Base-by-base conservation (phyloP, 805 yeast genomes). In the Phaffomyces opuntiae region DNA sequence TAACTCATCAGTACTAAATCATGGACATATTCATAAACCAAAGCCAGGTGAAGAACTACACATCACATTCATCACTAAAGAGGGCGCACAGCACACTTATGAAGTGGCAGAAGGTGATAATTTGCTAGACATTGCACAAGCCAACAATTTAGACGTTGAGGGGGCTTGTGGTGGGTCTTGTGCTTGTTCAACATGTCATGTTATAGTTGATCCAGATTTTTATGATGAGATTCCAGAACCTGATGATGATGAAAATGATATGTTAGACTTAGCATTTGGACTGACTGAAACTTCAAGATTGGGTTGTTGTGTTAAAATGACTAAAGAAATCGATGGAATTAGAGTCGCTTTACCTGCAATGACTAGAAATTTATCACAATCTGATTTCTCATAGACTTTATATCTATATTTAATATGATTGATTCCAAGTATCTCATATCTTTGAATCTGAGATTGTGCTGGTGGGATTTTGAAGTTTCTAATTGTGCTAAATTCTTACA, bases 131-230 rank as follows among this genome's bases (percentile, higher is more conserved):
- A 88, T 93, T 46, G 99, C 98, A 7, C 98, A 93, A 67, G 95
- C 93, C 4, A 68, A 90, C 61, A 84, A 90, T 57, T 66, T 93
- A 47, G 99, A 93, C 54, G 90, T 93, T 93, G 99, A 93, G 64
- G 96, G 87, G 39, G 99, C 99, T 0, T 93, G 99, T 67, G 99
- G 99, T 21, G 99, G 98, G 4, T 88, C 97, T 5, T 93, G 99
- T 72, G 99, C 99, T 1, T 93, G 99, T 64, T 89, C 97, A 6
- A 93, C 99, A 0, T 93, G 99, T 62, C 99, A 93, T 67, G 83
- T 93, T 44, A 91, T 93, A 42, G 89, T 93, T 36, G 99, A 93
- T 62, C 98, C 99, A 1, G 96, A 85, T 39, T 89, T 72, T 63
- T 93, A 88, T 66, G 99, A 93, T 60, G 77, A 70, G 42, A 78